Evolutionary conservation across 148 eudicot species (phyloP).

Genomic region (Drosera capensis): DNA sequence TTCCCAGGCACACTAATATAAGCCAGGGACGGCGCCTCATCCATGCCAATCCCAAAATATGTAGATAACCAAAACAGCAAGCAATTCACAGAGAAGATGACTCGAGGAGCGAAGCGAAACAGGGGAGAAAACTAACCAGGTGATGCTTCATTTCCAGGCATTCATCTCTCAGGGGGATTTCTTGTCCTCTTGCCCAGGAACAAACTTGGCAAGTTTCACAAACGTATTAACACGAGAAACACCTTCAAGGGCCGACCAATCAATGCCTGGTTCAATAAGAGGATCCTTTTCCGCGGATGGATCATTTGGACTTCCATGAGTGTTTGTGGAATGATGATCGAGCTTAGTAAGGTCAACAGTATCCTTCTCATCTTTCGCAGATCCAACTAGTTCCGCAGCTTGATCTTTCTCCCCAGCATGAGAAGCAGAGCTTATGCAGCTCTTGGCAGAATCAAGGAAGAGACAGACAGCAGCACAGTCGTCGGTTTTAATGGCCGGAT

Average conservation of each 20-base stretch:
- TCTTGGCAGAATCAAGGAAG: constrained; percentile 34
- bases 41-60: not conserved
- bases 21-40: not conserved
- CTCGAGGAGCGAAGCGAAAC: not conserved
- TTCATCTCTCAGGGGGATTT: constrained; percentile 9
- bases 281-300: constrained; percentile 2
- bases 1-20: not conserved
- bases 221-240: constrained; percentile 41
- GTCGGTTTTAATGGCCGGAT: constrained; percentile 80
- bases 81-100: not conserved
- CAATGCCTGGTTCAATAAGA: constrained; percentile 1
- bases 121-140: not conserved
- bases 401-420: constrained; percentile 18
- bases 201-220: constrained; percentile 30
- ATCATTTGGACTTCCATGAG: constrained; percentile 10
- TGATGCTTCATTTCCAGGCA: not conserved
- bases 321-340: constrained; percentile 19
- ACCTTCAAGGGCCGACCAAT: constrained; percentile 51
- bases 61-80: not conserved
- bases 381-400: constrained; percentile 3
- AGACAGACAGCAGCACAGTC: constrained; percentile 92
- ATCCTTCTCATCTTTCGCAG: constrained; percentile 9
- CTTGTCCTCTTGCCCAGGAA: constrained; percentile 16
- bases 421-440: constrained; percentile 26
- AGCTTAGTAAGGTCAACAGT: constrained; percentile 11